Conservation (phyloP, 164 flowering plant species). For the Kalanchoe fedtschenkoi region DNA sequence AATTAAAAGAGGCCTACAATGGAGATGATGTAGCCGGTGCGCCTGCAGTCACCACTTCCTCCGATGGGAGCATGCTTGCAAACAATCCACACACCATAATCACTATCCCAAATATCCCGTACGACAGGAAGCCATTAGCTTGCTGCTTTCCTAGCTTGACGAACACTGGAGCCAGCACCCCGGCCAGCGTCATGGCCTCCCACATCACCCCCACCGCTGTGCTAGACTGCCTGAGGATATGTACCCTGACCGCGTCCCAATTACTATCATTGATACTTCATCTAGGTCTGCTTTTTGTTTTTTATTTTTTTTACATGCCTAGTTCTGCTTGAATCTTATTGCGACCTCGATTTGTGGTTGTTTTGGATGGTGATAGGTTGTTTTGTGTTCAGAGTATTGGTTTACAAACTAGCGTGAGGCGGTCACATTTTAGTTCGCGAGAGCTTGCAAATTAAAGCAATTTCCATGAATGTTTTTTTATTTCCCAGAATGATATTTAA, state of each 20-base stretch:
- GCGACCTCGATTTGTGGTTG: background rate
- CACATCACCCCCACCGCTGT: constrained; percentile 33
- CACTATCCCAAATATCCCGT: no score
- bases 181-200: no score
- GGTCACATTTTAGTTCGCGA: background rate
- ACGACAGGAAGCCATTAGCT: no score
- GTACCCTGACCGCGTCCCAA: constrained; percentile 51
- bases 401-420: background rate
- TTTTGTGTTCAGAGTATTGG: background rate
- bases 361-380: background rate
- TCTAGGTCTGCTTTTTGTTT: constrained; percentile 32
- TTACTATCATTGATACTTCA: constrained; percentile 52
- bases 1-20: no score
- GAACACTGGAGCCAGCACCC: no score
- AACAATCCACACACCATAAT: no score
- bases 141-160: no score
- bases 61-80: no score
- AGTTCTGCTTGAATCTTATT: background rate
- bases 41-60: no score
- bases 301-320: background rate
- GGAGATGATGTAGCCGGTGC: no score
- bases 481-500: no score
- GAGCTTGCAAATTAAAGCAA: background rate
- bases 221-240: constrained; percentile 40
- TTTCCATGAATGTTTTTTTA: background rate